These are phyloP conservation scores for Trichosporon sp. DNA, from an alignment of 1,284 basidiomycete genomes.

Conservation along the genomic window DNA sequence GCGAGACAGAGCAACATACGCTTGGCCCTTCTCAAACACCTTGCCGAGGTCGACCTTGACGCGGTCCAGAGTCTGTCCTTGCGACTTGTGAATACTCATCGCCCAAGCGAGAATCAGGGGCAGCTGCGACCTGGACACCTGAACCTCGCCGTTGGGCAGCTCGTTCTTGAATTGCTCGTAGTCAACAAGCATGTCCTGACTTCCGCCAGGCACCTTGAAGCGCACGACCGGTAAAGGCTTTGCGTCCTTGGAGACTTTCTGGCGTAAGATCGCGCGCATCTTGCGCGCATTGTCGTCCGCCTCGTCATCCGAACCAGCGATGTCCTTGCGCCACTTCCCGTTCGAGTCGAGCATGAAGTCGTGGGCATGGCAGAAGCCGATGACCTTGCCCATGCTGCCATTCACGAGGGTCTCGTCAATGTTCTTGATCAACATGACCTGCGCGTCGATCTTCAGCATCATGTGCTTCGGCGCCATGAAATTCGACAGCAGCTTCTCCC, in stretches of 20 bases:
- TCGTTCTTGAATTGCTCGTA: constrained; percentile 81
- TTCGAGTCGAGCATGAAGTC: constrained; percentile 28
- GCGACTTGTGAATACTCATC: constrained; percentile 92
- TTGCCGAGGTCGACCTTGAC: constrained; percentile 52
- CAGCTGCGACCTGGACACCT: constrained; percentile 67
- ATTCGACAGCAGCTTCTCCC: constrained; percentile 64
- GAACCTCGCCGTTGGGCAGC: constrained; percentile 72
- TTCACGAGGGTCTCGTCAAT: constrained; percentile 72
- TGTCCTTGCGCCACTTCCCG: constrained; percentile 29
- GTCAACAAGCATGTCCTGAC: constrained; percentile 59
- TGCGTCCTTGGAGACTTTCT: constrained; percentile 28
- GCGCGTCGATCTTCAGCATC: constrained; percentile 62
- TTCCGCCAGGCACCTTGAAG: constrained; percentile 62
- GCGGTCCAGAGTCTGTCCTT: constrained; percentile 65
- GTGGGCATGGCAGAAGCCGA: constrained; percentile 57
- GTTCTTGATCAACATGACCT: constrained; percentile 71
- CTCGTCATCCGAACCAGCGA: constrained; percentile 24
- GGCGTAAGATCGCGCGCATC: constrained; percentile 37
- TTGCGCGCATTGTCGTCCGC: constrained; percentile 46
- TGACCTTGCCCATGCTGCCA: constrained; percentile 70
- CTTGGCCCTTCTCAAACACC: constrained; percentile 77
- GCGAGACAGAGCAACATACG: constrained; percentile 92
- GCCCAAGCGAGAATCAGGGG: constrained; percentile 87
- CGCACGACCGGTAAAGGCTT: constrained; percentile 67
- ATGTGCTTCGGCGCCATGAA: constrained; percentile 65